Conservation (phyloP, 345 rosid genomes). For the Noccaea bulbosa region DNA sequence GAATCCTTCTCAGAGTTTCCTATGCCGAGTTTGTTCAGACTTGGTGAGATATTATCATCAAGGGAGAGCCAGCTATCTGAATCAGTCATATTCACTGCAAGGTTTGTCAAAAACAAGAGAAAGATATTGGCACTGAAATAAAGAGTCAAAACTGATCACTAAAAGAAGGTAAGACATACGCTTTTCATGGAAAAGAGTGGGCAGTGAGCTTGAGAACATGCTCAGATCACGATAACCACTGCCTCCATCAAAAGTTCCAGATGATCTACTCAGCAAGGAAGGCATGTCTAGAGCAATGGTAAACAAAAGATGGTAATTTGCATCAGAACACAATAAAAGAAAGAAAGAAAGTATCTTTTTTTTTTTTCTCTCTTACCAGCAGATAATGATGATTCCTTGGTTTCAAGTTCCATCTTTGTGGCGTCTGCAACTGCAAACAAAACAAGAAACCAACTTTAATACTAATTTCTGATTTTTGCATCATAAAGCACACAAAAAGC, state of each 20-base stretch:
- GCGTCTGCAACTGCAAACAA: conserved; percentile 37
- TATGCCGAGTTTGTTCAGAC: conserved; percentile 46
- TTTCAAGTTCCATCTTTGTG: conserved; percentile 56
- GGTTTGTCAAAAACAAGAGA: conserved; percentile 13
- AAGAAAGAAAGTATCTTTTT: neutral
- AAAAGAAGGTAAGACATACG: conserved; percentile 44
- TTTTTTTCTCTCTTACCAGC: conserved; percentile 23
- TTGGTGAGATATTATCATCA: conserved; percentile 57
- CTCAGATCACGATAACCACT: conserved; percentile 56
- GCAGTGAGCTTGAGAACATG: conserved; percentile 88
- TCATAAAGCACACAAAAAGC: neutral
- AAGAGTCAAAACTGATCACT: neutral
- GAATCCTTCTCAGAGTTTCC: conserved; percentile 58
- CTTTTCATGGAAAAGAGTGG: conserved; percentile 76
- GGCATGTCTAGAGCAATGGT: conserved; percentile 18
- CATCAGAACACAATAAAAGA: neutral
- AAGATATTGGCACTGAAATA: conserved; percentile 23
- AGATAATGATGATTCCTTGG: conserved; percentile 41
- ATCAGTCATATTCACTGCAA: conserved; percentile 71
- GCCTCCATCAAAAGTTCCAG: conserved; percentile 56
- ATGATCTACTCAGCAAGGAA: conserved; percentile 45
- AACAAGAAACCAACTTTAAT: conserved; percentile 1
- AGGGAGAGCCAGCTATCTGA: conserved; percentile 52
- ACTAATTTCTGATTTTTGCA: conserved; percentile 4
- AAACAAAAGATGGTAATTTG: neutral